Base-by-base conservation (phyloP, 768 basidiomycete genomes). In the Rhizopogon salebrosus region DNA sequence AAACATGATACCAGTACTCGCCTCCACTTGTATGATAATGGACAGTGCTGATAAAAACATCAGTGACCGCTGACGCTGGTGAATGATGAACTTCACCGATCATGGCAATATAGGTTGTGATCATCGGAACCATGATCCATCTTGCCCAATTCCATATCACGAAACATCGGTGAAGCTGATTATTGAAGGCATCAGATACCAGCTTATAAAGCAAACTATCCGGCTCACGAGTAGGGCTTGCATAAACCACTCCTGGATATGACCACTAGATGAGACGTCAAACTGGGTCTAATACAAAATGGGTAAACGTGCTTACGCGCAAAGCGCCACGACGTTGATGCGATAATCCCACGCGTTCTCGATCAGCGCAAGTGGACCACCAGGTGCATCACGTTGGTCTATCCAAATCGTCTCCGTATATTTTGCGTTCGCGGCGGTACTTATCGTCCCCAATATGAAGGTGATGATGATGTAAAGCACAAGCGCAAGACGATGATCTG, bases 391-490 rank as follows among this genome's bases (percentile, higher is more conserved):
- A 11, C 69, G 66, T 26, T 63, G 6, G 31, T 70, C 66, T n/a
- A 69, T 67, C 57, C 55, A 73, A n/a, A 68, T 63, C 67, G 65
- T 60, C 53, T 64, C 49, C 37, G 58, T 70, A 51, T 64, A 69
- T 34, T 57, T 62, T 2, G 57, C 54, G 26, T 69, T 63, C 2
- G 40, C 52, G 6, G 55, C 67, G 7, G 65, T 58, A 6, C 58
- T 61, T 9, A 71, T 48, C 1, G 63, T 64, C 4, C 55, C 70
- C 31, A 69, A 48, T 13, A 38, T 7, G 27, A 70, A 70, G 16
- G 64, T 67, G 37, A 61, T 48, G 43, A 48, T 39, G 35, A 68
- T 49, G 20, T 65, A 67, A 23, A 41, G 16, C 3, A 64, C 18
- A 14, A 69, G 55, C 24, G 22, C 16, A n/a, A 27, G 20, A 9